A percentile compares a stretch with the other conserved stretches of the same genome.
Conservation (phyloP, 73 alveolate species). For the Effrenium voratum region DNA sequence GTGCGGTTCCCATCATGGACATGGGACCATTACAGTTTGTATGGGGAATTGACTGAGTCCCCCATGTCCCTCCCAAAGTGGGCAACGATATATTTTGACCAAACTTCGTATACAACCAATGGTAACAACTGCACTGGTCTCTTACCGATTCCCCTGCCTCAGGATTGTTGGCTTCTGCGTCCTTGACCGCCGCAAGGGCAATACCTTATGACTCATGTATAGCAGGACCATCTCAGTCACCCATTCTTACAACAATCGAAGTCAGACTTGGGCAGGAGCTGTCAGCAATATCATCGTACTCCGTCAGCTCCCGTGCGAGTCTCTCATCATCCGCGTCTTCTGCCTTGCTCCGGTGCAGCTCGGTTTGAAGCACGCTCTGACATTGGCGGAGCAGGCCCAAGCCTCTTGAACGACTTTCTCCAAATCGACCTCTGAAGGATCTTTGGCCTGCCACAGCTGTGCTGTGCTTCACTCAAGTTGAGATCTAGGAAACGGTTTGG, state of each 20-base stretch:
- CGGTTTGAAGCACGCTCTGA: not conserved
- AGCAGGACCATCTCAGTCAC: too few species aligned
- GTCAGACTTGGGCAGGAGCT: not conserved
- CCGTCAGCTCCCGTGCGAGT: slow-evolving; percentile 76
- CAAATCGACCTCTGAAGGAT: slow-evolving; percentile 53
- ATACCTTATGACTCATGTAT: slow-evolving; percentile 33
- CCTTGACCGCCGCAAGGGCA: slow-evolving; percentile 68
- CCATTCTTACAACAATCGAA: not conserved
- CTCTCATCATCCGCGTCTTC: slow-evolving; percentile 73
- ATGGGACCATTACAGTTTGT: too few species aligned
- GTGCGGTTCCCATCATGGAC: too few species aligned
- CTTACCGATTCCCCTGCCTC: slow-evolving; percentile 47
- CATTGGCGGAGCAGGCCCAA: too few species aligned
- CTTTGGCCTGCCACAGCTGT: not conserved
- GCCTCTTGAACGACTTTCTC: slow-evolving; percentile 52
- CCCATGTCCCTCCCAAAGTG: too few species aligned
- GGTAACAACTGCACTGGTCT: too few species aligned
- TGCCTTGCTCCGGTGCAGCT: not conserved
- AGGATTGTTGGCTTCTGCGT: slow-evolving; percentile 73
- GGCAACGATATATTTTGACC: too few species aligned
- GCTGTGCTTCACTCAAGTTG: not conserved
- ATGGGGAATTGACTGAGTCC: too few species aligned
- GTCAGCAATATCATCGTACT: slow-evolving; percentile 78
- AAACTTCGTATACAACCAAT: too few species aligned
- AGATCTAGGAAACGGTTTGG: not conserved